Conservation (phyloP, 768 basidiomycete genomes). For the Trametes coccinea region DNA sequence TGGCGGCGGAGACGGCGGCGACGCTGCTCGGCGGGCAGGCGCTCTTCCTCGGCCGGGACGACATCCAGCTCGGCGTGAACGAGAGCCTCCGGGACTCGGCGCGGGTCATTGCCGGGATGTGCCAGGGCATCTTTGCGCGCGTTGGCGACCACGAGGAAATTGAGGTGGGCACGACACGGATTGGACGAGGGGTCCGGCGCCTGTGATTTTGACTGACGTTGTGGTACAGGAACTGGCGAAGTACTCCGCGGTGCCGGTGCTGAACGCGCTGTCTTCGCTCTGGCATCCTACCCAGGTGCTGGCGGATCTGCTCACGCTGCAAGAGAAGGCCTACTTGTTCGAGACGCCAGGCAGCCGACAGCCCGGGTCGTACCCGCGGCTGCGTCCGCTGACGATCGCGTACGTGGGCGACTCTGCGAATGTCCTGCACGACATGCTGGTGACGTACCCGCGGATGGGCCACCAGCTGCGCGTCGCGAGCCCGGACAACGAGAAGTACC, state of each 20-base stretch:
- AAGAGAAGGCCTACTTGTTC: constrained; percentile 70
- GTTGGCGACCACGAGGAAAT: constrained; percentile 92
- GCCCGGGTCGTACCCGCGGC: constrained; percentile 40
- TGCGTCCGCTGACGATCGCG: constrained; percentile 84
- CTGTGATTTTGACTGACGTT: not conserved
- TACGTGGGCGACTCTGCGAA: constrained; percentile 96
- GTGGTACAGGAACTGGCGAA: constrained; percentile 76
- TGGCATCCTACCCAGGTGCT: constrained; percentile 98
- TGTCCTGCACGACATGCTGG: constrained; percentile 96
- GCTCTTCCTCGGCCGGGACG: constrained; percentile 84
- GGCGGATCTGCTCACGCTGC: constrained; percentile 88
- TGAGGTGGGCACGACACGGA: constrained; percentile 52
- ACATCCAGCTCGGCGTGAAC: constrained; percentile 96
- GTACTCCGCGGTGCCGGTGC: constrained; percentile 89
- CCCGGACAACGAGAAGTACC: constrained; percentile 61
- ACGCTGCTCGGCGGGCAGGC: constrained; percentile 82
- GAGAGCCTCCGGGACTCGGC: constrained; percentile 84
- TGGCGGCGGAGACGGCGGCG: constrained; percentile 84
- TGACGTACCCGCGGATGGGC: constrained; percentile 89
- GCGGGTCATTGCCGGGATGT: constrained; percentile 91
- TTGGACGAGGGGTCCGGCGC: too few relatives aligned
- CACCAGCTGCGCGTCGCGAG: constrained; percentile 84
- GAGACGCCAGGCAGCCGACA: constrained; percentile 7
- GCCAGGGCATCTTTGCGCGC: constrained; percentile 94
- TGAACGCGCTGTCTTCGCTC: constrained; percentile 92